Conservation (phyloP, 2,329 filamentous ascomycete genomes). For the Phoma sp. region DNA sequence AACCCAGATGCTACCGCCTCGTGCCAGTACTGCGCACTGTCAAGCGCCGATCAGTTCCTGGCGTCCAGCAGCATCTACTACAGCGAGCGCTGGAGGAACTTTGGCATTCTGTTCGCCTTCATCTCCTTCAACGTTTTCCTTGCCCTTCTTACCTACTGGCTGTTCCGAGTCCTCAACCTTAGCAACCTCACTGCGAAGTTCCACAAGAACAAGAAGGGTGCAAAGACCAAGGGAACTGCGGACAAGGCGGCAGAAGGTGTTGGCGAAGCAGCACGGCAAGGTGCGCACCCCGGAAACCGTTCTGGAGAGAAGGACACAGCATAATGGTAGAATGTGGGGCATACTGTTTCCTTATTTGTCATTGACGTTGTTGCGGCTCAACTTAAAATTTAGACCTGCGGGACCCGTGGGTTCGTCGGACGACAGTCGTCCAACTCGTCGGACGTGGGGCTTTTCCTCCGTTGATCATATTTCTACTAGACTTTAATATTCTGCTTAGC, state of each 20-base stretch:
- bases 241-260: slow-evolving; percentile 22
- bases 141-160: slow-evolving; percentile 66
- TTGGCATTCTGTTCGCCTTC: slow-evolving; percentile 72
- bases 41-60: slow-evolving; percentile 57
- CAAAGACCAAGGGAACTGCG: slow-evolving; percentile 21
- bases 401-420: neutral
- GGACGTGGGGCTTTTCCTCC: neutral
- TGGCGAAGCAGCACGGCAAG: slow-evolving; percentile 21
- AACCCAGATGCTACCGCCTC: slow-evolving; percentile 53
- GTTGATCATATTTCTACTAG: slow-evolving; percentile 5
- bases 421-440: neutral
- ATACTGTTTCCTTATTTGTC: neutral
- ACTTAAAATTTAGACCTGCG: neutral
- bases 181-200: slow-evolving; percentile 18
- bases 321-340: slow-evolving; percentile 7
- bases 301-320: slow-evolving; percentile 26
- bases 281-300: slow-evolving; percentile 26
- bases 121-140: slow-evolving; percentile 67
- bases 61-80: slow-evolving; percentile 51
- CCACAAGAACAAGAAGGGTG: slow-evolving; percentile 27
- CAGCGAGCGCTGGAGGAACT: slow-evolving; percentile 69
- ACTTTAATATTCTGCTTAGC: slow-evolving; percentile 7
- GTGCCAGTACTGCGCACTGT: slow-evolving; percentile 59
- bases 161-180: slow-evolving; percentile 41
- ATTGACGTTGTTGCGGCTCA: slow-evolving; percentile 8